Percentiles rank a stretch among this genome's conserved stretches.
Evolutionary conservation across 495 filamentous ascomycete species (phyloP).

Genomic region (Bryoglossum gracile): DNA sequence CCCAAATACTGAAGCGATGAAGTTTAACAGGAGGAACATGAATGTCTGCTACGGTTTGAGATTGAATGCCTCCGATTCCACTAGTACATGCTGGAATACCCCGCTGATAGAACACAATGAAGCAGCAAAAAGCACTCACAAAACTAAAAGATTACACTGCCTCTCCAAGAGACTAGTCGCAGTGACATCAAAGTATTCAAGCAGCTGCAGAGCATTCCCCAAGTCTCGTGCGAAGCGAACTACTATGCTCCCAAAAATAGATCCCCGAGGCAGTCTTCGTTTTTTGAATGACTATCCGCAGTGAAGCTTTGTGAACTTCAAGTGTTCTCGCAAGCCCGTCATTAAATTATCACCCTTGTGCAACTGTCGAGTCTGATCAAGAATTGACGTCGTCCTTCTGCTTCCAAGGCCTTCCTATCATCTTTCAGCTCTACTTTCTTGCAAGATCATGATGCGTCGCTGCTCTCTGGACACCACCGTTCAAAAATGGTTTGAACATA

Average conservation of each 20-base stretch:
- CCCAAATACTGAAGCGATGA: conserved; percentile 6
- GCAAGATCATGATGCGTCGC: too few relatives aligned
- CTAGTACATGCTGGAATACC: too few relatives aligned
- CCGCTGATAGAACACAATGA: not conserved
- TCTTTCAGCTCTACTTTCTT: too few relatives aligned
- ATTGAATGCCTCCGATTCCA: not conserved
- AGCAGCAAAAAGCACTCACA: not conserved
- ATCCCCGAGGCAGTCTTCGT: not conserved
- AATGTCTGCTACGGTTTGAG: not conserved
- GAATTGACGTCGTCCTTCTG: too few relatives aligned
- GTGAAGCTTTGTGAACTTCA: conserved; percentile 1
- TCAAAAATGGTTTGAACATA: too few relatives aligned
- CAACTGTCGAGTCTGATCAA: not conserved
- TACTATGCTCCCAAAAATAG: not conserved
- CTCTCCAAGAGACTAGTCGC: not conserved
- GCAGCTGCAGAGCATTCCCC: not conserved
- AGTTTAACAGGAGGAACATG: not conserved
- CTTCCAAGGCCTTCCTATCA: too few relatives aligned
- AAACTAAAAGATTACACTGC: not conserved
- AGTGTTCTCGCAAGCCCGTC: not conserved
- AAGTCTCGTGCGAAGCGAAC: not conserved
- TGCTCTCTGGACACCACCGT: too few relatives aligned
- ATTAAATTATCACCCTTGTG: not conserved
- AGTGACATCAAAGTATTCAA: not conserved
- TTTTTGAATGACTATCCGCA: conserved; percentile 2